Evolutionary conservation across 1,139 yeast genomes (phyloP).

Genomic region (Diutina rugosa): DNA sequence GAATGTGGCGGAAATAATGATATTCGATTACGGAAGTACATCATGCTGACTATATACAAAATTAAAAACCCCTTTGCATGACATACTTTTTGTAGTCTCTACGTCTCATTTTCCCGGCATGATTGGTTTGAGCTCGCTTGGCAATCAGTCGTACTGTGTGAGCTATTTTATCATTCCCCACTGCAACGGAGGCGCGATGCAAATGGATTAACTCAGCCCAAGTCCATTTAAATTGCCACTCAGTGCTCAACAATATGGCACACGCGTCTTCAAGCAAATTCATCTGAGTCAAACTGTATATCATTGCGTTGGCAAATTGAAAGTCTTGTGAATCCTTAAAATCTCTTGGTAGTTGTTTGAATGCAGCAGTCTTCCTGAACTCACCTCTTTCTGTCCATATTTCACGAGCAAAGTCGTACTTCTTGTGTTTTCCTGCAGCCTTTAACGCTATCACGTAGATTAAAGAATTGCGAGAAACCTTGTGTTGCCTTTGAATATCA

Average conservation of each 20-base stretch:
- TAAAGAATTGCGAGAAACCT: slow-evolving; percentile 33
- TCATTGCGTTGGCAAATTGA: slow-evolving; percentile 56
- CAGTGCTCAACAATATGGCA: slow-evolving; percentile 52
- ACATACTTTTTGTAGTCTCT: not conserved
- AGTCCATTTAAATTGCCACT: slow-evolving; percentile 61
- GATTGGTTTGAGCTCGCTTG: slow-evolving; percentile 9
- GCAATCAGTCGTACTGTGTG: slow-evolving; percentile 22
- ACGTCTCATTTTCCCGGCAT: not conserved
- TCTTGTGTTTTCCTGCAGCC: slow-evolving; percentile 46
- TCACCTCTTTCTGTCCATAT: slow-evolving; percentile 73
- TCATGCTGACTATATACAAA: not conserved
- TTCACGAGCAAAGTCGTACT: slow-evolving; percentile 43
- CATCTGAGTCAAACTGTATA: slow-evolving; percentile 36
- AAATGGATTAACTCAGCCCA: slow-evolving; percentile 40
- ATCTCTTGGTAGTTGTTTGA: slow-evolving; percentile 23
- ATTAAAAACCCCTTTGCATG: not conserved
- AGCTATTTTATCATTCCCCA: slow-evolving; percentile 34
- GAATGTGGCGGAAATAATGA: no score
- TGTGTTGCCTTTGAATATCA: slow-evolving; percentile 5
- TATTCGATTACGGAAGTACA: no score
- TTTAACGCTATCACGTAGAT: slow-evolving; percentile 52
- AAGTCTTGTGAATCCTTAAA: slow-evolving; percentile 45
- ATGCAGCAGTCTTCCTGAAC: slow-evolving; percentile 43
- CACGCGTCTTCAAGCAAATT: slow-evolving; percentile 57
- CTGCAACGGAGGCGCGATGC: slow-evolving; percentile 30